Evolutionary conservation across 2,329 filamentous ascomycete genomes (phyloP).

Genomic region (Ophiostoma montium): DNA sequence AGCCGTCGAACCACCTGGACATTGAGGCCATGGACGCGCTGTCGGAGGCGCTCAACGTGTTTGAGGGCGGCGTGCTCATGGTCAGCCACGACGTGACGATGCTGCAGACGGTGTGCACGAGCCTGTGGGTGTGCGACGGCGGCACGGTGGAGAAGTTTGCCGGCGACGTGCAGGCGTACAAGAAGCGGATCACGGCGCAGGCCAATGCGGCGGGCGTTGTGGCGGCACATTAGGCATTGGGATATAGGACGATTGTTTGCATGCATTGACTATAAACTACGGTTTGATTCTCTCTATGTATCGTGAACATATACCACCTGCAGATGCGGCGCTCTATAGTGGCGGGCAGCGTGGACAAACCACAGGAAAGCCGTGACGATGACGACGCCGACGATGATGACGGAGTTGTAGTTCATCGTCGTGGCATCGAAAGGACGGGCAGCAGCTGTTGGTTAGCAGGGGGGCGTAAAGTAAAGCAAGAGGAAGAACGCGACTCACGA

Average conservation of each 20-base stretch:
- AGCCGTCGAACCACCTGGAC: constrained; percentile 96
- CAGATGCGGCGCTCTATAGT: background rate
- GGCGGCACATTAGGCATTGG: constrained; percentile 35
- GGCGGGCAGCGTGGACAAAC: constrained; percentile 16
- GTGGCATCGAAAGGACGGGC: constrained; percentile 1
- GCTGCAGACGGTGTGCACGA: constrained; percentile 89
- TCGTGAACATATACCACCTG: constrained; percentile 1
- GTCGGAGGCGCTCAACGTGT: constrained; percentile 66
- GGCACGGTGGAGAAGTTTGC: constrained; percentile 93
- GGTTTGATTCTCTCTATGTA: background rate
- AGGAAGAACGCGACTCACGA: constrained; percentile 24
- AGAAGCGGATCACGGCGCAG: constrained; percentile 87
- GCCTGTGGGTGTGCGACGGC: constrained; percentile 89
- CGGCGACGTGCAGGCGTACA: constrained; percentile 91
- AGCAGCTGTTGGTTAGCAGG: background rate
- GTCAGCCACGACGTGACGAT: constrained; percentile 99
- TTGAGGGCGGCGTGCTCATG: constrained; percentile 94
- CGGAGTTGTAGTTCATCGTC: constrained; percentile 39
- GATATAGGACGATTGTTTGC: too few species aligned
- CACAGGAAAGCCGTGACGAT: constrained; percentile 34
- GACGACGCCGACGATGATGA: constrained; percentile 36
- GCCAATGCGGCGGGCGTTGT: constrained; percentile 82
- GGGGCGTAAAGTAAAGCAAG: background rate
- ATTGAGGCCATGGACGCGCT: constrained; percentile 98
- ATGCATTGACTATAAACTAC: too few species aligned